Conservation (phyloP, 2,329 filamentous ascomycete species). For the Akanthomyces muscarius region DNA sequence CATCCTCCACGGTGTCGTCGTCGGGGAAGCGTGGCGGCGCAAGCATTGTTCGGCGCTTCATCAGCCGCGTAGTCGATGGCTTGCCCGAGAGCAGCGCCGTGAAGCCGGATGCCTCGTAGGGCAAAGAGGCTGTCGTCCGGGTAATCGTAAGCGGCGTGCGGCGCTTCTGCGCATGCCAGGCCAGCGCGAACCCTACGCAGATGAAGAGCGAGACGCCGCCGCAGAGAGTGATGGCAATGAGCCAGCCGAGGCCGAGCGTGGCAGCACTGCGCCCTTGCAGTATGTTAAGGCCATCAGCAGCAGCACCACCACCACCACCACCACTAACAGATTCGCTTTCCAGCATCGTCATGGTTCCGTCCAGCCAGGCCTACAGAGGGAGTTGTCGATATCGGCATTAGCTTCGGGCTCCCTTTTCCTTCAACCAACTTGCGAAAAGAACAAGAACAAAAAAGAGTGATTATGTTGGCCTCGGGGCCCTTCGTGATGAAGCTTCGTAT, state of each 20-base stretch:
- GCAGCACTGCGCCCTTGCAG: slow-evolving; percentile 4
- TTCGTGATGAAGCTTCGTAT: background rate
- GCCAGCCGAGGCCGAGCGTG: slow-evolving; percentile 32
- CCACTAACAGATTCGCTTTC: background rate
- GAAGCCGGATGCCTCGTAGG: slow-evolving; percentile 9
- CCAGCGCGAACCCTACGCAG: slow-evolving; percentile 39
- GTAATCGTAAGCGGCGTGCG: slow-evolving; percentile 20
- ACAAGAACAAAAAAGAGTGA: background rate
- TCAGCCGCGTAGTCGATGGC: slow-evolving; percentile 27
- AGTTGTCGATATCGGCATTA: slow-evolving; percentile 1
- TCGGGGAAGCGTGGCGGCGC: background rate
- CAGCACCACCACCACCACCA: background rate
- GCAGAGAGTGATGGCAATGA: slow-evolving; percentile 45
- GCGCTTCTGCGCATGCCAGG: slow-evolving; percentile 33
- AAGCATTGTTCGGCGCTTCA: slow-evolving; percentile 28
- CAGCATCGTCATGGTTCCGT: background rate
- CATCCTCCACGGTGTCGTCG: background rate
- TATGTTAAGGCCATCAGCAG: background rate
- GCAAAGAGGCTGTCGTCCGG: slow-evolving; percentile 9
- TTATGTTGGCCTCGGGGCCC: background rate
- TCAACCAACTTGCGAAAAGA: background rate
- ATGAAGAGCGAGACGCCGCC: slow-evolving; percentile 45
- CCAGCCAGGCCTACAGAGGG: background rate
- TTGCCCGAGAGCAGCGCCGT: slow-evolving; percentile 16
- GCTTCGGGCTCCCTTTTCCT: background rate